These are phyloP conservation scores for Babesia sp. DNA, from an alignment of 169 alveolate species.

Conservation along the genomic window DNA sequence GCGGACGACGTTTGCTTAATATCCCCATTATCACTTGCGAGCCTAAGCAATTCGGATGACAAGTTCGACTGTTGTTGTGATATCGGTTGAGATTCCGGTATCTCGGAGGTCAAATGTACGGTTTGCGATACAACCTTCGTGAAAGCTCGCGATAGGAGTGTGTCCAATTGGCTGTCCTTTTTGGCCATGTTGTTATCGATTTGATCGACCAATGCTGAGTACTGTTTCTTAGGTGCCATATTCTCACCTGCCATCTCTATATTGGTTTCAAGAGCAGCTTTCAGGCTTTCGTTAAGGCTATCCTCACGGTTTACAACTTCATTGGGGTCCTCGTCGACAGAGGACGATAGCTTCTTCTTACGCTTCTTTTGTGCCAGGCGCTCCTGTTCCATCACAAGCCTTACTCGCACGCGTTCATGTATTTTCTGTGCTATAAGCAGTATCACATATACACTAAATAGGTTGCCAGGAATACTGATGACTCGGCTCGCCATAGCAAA, in stretches of 20 bases:
- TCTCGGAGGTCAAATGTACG: not conserved
- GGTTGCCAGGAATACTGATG: slow-evolving; percentile 36
- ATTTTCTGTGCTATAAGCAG: slow-evolving; percentile 46
- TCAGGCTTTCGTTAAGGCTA: slow-evolving; percentile 25
- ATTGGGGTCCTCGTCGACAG: slow-evolving; percentile 30
- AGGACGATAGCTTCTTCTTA: slow-evolving; percentile 1
- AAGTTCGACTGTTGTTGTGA: not conserved
- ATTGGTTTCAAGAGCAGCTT: slow-evolving; percentile 33
- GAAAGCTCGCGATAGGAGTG: not conserved
- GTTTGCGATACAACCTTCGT: not conserved
- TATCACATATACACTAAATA: slow-evolving; percentile 50
- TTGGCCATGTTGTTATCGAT: slow-evolving; percentile 1
- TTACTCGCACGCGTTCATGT: slow-evolving; percentile 54
- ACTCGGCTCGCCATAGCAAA: slow-evolving; percentile 41
- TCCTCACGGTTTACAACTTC: slow-evolving; percentile 45
- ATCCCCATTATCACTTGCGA: not conserved
- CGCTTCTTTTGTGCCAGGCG: slow-evolving; percentile 32
- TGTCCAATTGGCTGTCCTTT: slow-evolving; percentile 25
- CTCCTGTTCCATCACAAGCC: slow-evolving; percentile 45
- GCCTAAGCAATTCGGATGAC: not conserved
- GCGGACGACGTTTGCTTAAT: not conserved
- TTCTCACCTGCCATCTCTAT: slow-evolving; percentile 27
- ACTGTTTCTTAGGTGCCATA: not conserved
- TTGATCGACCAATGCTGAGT: slow-evolving; percentile 2
- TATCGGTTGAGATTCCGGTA: not conserved